These are phyloP conservation scores for Rosa chinensis DNA, from an alignment of 306 rosid species.

Conservation along the genomic window DNA sequence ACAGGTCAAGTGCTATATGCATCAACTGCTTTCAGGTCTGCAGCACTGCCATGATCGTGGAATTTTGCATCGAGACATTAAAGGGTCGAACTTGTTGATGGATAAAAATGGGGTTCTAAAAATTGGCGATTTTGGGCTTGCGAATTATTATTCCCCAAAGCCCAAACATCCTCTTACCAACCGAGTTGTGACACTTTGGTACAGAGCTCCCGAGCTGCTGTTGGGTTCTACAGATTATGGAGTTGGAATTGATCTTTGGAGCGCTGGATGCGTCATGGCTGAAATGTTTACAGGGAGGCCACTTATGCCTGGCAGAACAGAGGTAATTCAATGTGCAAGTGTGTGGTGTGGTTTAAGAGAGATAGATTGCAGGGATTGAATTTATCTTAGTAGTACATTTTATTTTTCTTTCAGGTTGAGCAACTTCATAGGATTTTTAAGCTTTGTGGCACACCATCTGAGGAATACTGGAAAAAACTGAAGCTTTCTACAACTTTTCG, in stretches of 20 bases:
- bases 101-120: slow-evolving; percentile 77
- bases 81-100: slow-evolving; percentile 82
- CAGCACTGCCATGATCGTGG: slow-evolving; percentile 90
- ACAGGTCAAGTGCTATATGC: slow-evolving; percentile 93
- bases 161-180: slow-evolving; percentile 60
- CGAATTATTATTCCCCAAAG: slow-evolving; percentile 54
- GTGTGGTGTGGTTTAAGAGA: background rate
- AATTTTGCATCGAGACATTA: slow-evolving; percentile 84
- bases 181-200: slow-evolving; percentile 96
- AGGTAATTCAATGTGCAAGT: slow-evolving; percentile 40
- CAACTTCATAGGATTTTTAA: slow-evolving; percentile 81
- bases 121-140: slow-evolving; percentile 94
- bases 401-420: slow-evolving; percentile 65
- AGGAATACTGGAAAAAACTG: slow-evolving; percentile 78
- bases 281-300: slow-evolving; percentile 81
- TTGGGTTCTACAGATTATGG: slow-evolving; percentile 79
- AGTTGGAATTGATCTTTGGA: slow-evolving; percentile 91
- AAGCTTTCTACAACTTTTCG: slow-evolving; percentile 57
- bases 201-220: slow-evolving; percentile 85
- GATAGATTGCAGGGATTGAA: background rate
- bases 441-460: slow-evolving; percentile 92
- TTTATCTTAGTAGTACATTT: slow-evolving; percentile 19
- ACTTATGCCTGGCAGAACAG: slow-evolving; percentile 76
- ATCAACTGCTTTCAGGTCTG: slow-evolving; percentile 87
- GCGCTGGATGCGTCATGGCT: slow-evolving; percentile 89